phyloP scores from a whole-genome alignment of 495 filamentous ascomycete species.

The Talaromyces proteolyticus region DNA sequence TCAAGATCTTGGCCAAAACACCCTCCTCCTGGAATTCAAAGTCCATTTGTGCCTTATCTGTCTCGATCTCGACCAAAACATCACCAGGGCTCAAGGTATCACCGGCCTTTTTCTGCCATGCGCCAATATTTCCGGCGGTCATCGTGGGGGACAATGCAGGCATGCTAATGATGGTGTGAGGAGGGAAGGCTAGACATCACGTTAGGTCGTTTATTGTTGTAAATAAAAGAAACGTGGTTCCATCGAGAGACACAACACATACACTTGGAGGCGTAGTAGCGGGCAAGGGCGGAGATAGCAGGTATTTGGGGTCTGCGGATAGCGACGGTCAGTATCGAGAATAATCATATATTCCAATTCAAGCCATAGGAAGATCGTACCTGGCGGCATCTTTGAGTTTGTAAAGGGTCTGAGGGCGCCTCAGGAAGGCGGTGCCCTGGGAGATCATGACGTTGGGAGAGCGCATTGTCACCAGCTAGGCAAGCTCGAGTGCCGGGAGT shows the following conservation, averaged over 20 bases:
- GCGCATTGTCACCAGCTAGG: conserved; percentile 41
- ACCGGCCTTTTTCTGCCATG: conserved; percentile 96
- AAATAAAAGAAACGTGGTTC: no score
- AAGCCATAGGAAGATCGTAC: conserved; percentile 19
- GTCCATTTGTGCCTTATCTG: conserved; percentile 99
- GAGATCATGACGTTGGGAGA: conserved; percentile 38
- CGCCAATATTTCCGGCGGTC: conserved; percentile 92
- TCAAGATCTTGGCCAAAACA: conserved; percentile 89
- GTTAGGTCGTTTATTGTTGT: conserved; percentile 11
- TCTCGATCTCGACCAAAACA: conserved; percentile 99
- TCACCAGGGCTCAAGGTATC: conserved; percentile 86
- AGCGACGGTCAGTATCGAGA: conserved; percentile 8
- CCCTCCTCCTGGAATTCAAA: conserved; percentile 99
- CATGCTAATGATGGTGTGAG: conserved; percentile 95
- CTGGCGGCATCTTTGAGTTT: conserved; percentile 37
- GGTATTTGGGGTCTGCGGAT: conserved; percentile 39
- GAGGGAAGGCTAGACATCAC: conserved; percentile 63
- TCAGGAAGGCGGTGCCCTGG: conserved; percentile 36
- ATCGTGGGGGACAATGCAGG: conserved; percentile 97
- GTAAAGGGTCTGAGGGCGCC: conserved; percentile 36
- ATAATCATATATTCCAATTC: neutral
- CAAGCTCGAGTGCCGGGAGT: conserved; percentile 36
- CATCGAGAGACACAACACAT: conserved; percentile 19
- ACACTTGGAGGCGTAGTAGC: conserved; percentile 79
- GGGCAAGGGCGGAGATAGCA: conserved; percentile 54